phyloP scores from a whole-genome alignment of 371 early-diverging fungal genomes.

The Mortierella sp. region DNA sequence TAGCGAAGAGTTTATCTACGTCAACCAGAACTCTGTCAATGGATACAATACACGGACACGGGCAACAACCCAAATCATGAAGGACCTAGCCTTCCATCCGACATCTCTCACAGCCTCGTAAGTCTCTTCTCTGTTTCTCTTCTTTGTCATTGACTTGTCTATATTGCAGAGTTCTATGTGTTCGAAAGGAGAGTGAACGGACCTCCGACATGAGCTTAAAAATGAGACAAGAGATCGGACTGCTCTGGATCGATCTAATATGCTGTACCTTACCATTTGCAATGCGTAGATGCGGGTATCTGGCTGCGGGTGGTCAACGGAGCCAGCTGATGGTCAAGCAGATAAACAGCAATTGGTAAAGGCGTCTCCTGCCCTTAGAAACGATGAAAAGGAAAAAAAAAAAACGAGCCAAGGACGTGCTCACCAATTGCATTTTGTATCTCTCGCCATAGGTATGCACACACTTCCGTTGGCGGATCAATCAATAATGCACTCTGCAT shows the following conservation, averaged over 20 bases:
- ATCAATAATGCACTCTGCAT: constrained; percentile 94
- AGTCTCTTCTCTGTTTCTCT: constrained; percentile 5
- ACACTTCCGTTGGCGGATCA: constrained; percentile 83
- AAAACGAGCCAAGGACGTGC: not conserved
- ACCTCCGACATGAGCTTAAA: not conserved
- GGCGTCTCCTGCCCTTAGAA: constrained; percentile 11
- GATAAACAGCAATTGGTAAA: constrained; percentile 75
- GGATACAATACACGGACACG: constrained; percentile 72
- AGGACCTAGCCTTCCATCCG: constrained; percentile 82
- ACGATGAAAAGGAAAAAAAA: not conserved
- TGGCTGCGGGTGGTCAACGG: constrained; percentile 93
- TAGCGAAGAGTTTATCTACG: constrained; percentile 67
- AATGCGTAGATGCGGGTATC: constrained; percentile 71
- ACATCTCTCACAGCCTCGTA: constrained; percentile 66
- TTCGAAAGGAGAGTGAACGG: not conserved
- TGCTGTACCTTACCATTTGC: not conserved
- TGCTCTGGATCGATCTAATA: not conserved
- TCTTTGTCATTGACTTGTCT: not conserved
- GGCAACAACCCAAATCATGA: constrained; percentile 61
- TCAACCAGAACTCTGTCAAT: constrained; percentile 68
- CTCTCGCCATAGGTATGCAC: constrained; percentile 65
- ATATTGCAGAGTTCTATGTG: not conserved
- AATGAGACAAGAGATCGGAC: constrained; percentile 1
- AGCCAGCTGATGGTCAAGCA: constrained; percentile 87
- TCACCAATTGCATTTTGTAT: not conserved